phyloP scores from a whole-genome alignment of 139 green algal species.

The Nannochloris sp. region DNA sequence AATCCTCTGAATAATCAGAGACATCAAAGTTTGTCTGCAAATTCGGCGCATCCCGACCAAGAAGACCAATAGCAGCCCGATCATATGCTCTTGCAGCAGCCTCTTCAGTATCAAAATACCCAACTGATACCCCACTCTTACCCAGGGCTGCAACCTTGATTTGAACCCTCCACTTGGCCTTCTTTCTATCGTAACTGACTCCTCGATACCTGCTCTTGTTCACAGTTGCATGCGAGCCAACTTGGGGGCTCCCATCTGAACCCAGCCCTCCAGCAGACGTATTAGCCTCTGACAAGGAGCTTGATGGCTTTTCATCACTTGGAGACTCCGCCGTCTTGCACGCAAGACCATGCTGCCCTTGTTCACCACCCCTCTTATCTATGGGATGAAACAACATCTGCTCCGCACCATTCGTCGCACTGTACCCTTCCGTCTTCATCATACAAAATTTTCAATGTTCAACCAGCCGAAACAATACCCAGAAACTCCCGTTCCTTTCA shows the following conservation, averaged over 20 bases:
- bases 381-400: too few relatives aligned
- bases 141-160: constrained; percentile 64
- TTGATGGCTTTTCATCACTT: constrained; percentile 8
- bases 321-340: neutral
- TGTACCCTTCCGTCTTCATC: too few relatives aligned
- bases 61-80: constrained; percentile 56
- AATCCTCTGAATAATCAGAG: constrained; percentile 24
- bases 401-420: too few relatives aligned
- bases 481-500: too few relatives aligned
- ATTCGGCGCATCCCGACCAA: constrained; percentile 43
- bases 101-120: constrained; percentile 57
- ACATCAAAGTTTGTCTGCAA: constrained; percentile 38
- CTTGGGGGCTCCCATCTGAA: constrained; percentile 2
- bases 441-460: too few relatives aligned
- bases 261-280: constrained; percentile 10
- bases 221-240: constrained; percentile 3
- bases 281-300: constrained; percentile 17
- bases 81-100: constrained; percentile 49
- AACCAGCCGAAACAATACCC: too few relatives aligned
- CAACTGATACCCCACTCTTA: constrained; percentile 55
- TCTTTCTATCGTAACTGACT: constrained; percentile 67
- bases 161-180: constrained; percentile 67
- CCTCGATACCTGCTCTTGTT: constrained; percentile 53
- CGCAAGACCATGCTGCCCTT: neutral
- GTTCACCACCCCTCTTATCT: too few relatives aligned